phyloP scores from a whole-genome alignment of 768 basidiomycete genomes.

The Boletus reticuloceps region DNA sequence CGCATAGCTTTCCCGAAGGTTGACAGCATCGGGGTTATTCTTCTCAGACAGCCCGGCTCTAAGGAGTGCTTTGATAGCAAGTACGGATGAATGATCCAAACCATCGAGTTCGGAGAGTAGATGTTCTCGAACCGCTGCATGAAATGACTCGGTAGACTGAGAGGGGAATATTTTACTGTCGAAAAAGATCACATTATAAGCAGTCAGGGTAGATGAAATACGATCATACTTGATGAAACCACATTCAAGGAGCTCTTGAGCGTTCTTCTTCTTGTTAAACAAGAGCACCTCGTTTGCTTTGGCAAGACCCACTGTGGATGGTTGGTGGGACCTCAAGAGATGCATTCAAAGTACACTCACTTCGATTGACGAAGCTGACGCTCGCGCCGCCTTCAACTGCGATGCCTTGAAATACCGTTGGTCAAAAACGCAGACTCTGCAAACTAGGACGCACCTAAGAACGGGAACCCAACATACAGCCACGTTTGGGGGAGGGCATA shows the following conservation, averaged over 20 bases:
- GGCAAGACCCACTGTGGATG: slow-evolving; percentile 57
- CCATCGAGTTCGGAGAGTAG: slow-evolving; percentile 55
- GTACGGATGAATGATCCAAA: slow-evolving; percentile 54
- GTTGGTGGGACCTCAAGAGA: neutral
- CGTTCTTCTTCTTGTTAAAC: slow-evolving; percentile 64
- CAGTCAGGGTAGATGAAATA: neutral
- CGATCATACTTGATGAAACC: slow-evolving; percentile 64
- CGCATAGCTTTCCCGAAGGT: slow-evolving; percentile 67
- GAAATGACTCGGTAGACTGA: slow-evolving; percentile 51
- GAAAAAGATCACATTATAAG: slow-evolving; percentile 1
- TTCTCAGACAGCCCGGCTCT: slow-evolving; percentile 56
- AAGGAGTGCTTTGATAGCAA: slow-evolving; percentile 53
- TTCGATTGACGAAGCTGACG: slow-evolving; percentile 63
- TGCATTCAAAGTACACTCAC: slow-evolving; percentile 35
- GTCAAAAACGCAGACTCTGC: neutral
- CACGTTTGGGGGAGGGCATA: slow-evolving; percentile 61
- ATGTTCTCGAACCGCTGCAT: slow-evolving; percentile 46
- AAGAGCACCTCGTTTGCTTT: slow-evolving; percentile 72
- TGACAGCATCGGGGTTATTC: slow-evolving; percentile 61
- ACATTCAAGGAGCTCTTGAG: slow-evolving; percentile 53
- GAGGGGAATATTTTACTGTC: slow-evolving; percentile 58
- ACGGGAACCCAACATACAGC: slow-evolving; percentile 66
- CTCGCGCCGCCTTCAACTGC: slow-evolving; percentile 69
- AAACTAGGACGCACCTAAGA: slow-evolving; percentile 42
- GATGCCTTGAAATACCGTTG: slow-evolving; percentile 43